These are phyloP conservation scores for Geotrichum citri-aurantii DNA, from an alignment of 1,139 yeast genomes.

Conservation along the genomic window DNA sequence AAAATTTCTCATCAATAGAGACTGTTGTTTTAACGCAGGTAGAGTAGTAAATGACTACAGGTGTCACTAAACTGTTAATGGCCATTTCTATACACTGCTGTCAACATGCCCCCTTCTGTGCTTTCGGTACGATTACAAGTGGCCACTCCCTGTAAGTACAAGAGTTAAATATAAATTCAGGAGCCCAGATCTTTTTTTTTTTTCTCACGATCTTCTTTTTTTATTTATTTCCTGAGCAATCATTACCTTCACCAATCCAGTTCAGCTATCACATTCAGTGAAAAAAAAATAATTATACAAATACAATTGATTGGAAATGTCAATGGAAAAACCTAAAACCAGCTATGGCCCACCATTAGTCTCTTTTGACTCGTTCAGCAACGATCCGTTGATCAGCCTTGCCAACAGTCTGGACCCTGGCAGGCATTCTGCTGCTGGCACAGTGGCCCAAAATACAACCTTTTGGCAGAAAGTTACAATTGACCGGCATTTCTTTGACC, in stretches of 20 bases:
- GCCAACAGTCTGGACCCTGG: not conserved
- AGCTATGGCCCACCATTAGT: not conserved
- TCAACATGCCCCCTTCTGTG: not conserved
- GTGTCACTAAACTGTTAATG: too few species aligned
- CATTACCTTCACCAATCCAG: not conserved
- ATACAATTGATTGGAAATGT: too few species aligned
- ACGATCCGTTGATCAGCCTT: not conserved
- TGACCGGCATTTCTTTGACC: not conserved
- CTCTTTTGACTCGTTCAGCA: not conserved
- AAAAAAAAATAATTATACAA: too few species aligned
- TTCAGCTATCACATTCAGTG: not conserved
- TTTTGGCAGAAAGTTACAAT: not conserved
- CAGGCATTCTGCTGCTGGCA: not conserved
- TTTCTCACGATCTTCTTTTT: not conserved
- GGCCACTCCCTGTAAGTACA: not conserved
- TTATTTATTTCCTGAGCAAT: not conserved
- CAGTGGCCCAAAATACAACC: not conserved
- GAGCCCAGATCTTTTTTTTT: not conserved
- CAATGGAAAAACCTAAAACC: not conserved
- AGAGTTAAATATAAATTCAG: not conserved
- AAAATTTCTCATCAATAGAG: too few species aligned
- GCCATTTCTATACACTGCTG: too few species aligned
- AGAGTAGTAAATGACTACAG: too few species aligned
- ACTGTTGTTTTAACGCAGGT: too few species aligned
- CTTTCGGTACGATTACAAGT: not conserved